These are phyloP conservation scores for Nemania serpens DNA, from an alignment of 2,329 filamentous ascomycete genomes.

Conservation along the genomic window DNA sequence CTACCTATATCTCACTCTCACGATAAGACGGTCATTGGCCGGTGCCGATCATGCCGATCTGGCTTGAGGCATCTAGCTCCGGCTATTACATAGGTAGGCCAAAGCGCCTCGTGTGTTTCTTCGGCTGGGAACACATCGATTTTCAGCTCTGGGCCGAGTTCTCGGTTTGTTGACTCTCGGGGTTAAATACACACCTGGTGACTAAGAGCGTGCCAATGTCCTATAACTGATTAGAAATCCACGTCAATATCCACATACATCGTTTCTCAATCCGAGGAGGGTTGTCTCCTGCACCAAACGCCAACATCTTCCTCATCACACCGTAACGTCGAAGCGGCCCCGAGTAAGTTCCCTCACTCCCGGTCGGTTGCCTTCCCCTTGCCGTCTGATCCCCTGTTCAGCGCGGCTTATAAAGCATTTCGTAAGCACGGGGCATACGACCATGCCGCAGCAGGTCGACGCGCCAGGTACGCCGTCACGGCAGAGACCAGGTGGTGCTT, in stretches of 20 bases:
- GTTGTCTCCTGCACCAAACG: slow-evolving; percentile 1
- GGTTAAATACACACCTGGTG: not conserved
- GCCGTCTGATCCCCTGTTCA: slow-evolving; percentile 5
- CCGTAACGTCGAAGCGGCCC: slow-evolving; percentile 7
- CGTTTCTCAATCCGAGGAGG: not conserved
- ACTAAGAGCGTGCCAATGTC: not conserved
- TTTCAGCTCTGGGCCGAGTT: slow-evolving; percentile 2
- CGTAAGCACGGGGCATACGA: slow-evolving; percentile 11
- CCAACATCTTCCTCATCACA: not conserved
- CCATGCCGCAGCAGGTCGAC: slow-evolving; percentile 10
- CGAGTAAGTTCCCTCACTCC: slow-evolving; percentile 4
- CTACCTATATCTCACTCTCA: not conserved
- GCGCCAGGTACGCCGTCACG: slow-evolving; percentile 7
- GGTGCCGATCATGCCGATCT: slow-evolving; percentile 1
- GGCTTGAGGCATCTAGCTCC: not conserved
- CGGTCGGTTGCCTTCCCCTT: not conserved
- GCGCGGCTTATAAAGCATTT: slow-evolving; percentile 13
- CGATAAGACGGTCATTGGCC: slow-evolving; percentile 8
- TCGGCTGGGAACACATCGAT: not conserved
- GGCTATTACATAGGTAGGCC: slow-evolving; percentile 6
- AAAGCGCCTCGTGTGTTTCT: not conserved
- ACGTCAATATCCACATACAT: not conserved
- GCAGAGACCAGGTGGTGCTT: slow-evolving; percentile 20
- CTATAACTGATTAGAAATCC: slow-evolving; percentile 11
- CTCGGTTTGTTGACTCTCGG: not conserved